These are phyloP conservation scores for Mrakia frigida DNA, from an alignment of 768 basidiomycete species.

Conservation along the genomic window DNA sequence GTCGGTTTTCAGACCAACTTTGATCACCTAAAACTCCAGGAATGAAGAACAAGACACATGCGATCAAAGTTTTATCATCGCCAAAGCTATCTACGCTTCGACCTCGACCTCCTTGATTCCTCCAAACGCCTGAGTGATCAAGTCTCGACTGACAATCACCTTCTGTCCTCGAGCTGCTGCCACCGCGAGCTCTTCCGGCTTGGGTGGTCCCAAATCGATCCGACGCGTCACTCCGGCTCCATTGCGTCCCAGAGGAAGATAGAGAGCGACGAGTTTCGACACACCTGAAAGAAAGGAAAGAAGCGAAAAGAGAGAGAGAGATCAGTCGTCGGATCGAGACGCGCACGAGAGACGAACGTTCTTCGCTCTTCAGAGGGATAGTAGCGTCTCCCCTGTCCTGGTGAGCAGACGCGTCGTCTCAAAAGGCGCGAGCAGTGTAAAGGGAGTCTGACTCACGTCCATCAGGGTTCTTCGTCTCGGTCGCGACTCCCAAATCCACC, in stretches of 20 bases:
- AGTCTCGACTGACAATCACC: constrained; percentile 6
- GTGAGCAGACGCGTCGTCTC: too few relatives aligned
- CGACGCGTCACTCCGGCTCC: not conserved
- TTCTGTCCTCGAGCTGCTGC: not conserved
- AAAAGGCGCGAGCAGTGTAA: too few relatives aligned
- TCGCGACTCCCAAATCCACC: not conserved
- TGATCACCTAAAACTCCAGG: too few relatives aligned
- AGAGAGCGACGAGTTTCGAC: not conserved
- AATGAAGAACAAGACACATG: too few relatives aligned
- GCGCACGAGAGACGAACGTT: not conserved
- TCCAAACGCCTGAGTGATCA: not conserved
- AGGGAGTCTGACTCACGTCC: not conserved
- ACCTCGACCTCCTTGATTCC: not conserved
- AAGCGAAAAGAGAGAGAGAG: not conserved
- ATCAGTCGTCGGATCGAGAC: not conserved
- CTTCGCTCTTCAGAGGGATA: too few relatives aligned
- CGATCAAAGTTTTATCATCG: not conserved
- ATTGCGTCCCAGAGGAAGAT: not conserved
- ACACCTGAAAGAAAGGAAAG: not conserved
- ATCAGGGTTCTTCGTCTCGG: constrained; percentile 1
- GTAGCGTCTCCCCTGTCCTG: too few relatives aligned
- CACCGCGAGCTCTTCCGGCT: not conserved
- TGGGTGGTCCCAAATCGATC: not conserved
- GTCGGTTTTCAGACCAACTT: too few relatives aligned
- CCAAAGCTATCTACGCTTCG: not conserved